These are phyloP conservation scores for Candida loeiensis DNA, from an alignment of 805 yeast species.

Conservation along the genomic window DNA sequence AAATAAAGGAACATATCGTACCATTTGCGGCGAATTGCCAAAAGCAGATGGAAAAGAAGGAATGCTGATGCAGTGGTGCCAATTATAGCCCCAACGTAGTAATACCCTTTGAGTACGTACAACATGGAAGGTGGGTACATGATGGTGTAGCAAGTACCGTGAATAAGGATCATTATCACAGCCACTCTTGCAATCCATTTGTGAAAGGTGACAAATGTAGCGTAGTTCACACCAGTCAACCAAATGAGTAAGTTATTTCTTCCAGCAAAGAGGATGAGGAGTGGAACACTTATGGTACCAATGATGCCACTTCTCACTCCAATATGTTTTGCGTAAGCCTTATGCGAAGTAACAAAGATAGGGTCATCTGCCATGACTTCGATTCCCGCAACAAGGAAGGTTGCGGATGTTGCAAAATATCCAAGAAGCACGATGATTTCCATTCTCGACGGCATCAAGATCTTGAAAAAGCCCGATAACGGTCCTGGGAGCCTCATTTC, in stretches of 20 bases:
- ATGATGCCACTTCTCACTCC: constrained; percentile 39
- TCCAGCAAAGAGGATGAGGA: constrained; percentile 56
- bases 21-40: constrained; percentile 31
- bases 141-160: constrained; percentile 17
- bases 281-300: constrained; percentile 43
- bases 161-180: constrained; percentile 27
- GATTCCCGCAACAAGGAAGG: constrained; percentile 23
- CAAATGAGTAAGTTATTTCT: constrained; percentile 56
- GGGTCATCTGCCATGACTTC: constrained; percentile 31
- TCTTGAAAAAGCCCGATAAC: constrained; percentile 6
- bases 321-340: constrained; percentile 27
- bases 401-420: constrained; percentile 28
- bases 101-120: constrained; percentile 1
- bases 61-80: constrained; percentile 36
- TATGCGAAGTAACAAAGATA: constrained; percentile 27
- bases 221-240: constrained; percentile 56
- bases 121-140: constrained; percentile 3
- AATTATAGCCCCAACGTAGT: constrained; percentile 14
- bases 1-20: constrained; percentile 34
- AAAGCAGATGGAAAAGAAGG: constrained; percentile 29
- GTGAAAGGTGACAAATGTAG: constrained; percentile 41
- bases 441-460: constrained; percentile 8
- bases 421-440: constrained; percentile 17
- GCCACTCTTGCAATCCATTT: constrained; percentile 39
- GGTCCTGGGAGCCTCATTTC: constrained; percentile 5